These are phyloP conservation scores for Ogataea chonburiensis DNA, from an alignment of 805 yeast genomes.

Conservation along the genomic window DNA sequence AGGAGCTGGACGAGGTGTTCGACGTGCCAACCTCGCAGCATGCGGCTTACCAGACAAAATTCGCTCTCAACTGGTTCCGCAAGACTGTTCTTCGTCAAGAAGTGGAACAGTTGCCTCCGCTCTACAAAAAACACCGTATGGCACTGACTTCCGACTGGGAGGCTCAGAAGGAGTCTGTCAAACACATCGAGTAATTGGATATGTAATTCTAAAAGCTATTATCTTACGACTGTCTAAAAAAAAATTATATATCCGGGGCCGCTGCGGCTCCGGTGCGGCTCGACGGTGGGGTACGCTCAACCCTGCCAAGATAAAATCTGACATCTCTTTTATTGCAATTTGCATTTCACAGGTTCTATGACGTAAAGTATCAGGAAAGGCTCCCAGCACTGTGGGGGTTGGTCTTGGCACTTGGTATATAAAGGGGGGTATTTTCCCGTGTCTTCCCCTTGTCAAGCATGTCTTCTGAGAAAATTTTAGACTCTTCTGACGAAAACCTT, in stretches of 20 bases:
- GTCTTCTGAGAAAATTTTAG: conserved; percentile 8
- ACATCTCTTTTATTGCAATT: conserved; percentile 9
- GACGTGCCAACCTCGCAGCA: conserved; percentile 54
- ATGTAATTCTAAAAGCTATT: too few species aligned
- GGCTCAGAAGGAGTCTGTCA: conserved; percentile 50
- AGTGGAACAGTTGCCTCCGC: conserved; percentile 51
- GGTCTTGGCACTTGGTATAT: conserved; percentile 4
- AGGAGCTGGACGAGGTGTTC: conserved; percentile 74
- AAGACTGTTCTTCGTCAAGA: conserved; percentile 46
- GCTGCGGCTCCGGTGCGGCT: conserved; percentile 9
- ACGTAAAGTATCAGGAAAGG: conserved; percentile 7
- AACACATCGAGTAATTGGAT: conserved; percentile 44
- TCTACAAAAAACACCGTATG: conserved; percentile 56
- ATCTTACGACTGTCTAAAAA: too few species aligned
- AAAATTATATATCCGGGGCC: too few species aligned
- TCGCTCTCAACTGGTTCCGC: conserved; percentile 43
- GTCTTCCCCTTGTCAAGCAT: neutral
- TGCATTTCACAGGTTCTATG: conserved; percentile 7
- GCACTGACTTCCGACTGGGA: conserved; percentile 65
- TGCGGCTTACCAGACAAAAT: conserved; percentile 46
- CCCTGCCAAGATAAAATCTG: neutral
- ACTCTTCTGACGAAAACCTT: conserved; percentile 6
- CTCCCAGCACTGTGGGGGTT: neutral
- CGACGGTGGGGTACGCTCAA: conserved; percentile 6
- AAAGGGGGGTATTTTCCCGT: conserved; percentile 1